Percentiles rank a stretch among this genome's conserved stretches.
Evolutionary conservation across 1,284 basidiomycete genomes (phyloP).

Genomic region (Austropuccinia psidii): DNA sequence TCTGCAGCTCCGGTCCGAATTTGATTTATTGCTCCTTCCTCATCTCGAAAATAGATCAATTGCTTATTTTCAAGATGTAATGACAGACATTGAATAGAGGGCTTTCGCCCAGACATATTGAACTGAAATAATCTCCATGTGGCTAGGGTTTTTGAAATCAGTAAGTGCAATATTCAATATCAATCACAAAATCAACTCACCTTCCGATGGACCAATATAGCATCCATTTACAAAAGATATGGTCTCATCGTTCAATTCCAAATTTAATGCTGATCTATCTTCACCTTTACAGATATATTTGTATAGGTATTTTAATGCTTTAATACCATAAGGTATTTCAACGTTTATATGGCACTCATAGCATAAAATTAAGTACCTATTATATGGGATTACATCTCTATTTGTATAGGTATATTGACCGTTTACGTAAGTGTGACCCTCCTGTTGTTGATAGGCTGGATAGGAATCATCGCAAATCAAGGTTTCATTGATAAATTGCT

Average conservation of each 20-base stretch:
- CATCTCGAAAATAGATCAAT: not conserved
- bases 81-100: not conserved
- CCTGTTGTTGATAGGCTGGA: not conserved
- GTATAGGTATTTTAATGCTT: constrained; percentile 51
- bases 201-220: not conserved
- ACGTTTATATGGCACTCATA: constrained; percentile 55
- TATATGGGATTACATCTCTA: constrained; percentile 50
- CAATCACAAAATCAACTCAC: constrained; percentile 44
- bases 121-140: not conserved
- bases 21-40: not conserved
- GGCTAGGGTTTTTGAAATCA: too few relatives aligned
- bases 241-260: constrained; percentile 39
- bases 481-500: not conserved
- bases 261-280: constrained; percentile 48
- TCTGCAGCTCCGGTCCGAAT: not conserved
- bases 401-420: constrained; percentile 42
- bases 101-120: not conserved
- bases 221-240: not conserved
- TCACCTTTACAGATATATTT: constrained; percentile 54
- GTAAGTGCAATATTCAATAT: constrained; percentile 49
- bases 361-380: constrained; percentile 44
- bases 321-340: constrained; percentile 47
- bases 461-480: not conserved
- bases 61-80: not conserved
- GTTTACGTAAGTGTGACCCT: constrained; percentile 33